Conservation (phyloP, 163 green algal genomes). For the Scenedesmus sp. region DNA sequence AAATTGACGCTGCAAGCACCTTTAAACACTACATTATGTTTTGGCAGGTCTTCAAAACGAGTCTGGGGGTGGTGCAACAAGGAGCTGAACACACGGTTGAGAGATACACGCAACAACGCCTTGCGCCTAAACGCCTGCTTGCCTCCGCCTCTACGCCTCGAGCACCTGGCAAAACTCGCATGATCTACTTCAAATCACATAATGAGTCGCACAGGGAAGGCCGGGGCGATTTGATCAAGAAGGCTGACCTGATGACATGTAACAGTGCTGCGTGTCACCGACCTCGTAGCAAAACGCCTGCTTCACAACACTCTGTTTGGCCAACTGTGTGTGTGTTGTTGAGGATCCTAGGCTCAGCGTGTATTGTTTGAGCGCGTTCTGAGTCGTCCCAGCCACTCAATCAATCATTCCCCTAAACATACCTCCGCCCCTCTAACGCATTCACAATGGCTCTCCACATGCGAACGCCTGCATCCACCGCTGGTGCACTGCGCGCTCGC, state of each 20-base stretch:
- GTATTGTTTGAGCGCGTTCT: neutral
- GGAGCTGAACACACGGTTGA: neutral
- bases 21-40: neutral
- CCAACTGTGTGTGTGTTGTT: neutral
- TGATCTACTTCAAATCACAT: neutral
- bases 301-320: neutral
- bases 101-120: neutral
- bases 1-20: neutral
- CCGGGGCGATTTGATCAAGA: neutral
- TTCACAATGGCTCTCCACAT: neutral
- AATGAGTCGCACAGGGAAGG: neutral
- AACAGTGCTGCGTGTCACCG: neutral
- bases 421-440: neutral
- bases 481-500: neutral
- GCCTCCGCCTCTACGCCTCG: neutral
- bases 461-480: neutral
- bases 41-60: neutral
- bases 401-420: neutral
- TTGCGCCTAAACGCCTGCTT: neutral
- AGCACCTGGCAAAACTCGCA: neutral
- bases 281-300: neutral
- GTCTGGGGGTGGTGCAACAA: neutral
- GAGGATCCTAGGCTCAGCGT: neutral
- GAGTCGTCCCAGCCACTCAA: constrained; percentile 1
- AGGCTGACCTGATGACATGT: constrained; percentile 1